Base-by-base conservation (phyloP, 75 land plant species). In the Cryptomeria japonica region DNA sequence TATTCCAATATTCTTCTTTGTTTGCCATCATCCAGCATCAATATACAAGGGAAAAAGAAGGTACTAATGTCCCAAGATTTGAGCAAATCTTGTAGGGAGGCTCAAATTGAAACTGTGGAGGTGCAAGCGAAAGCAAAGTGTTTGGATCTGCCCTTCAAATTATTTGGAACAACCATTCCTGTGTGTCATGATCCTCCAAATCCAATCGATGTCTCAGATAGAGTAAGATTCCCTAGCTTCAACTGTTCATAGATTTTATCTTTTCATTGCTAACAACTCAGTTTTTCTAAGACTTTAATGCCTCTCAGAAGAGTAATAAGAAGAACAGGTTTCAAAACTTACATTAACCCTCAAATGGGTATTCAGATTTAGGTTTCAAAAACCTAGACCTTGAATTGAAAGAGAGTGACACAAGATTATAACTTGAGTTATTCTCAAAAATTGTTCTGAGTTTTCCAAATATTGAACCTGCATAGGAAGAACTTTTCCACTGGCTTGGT, bases 131-230 rank as follows among this genome's bases (percentile, higher is more conserved):
- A 28, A n/a, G n/a, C n/a, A 11, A 82, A 46, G 15, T 82, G 34
- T 82, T n/a, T 82, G 84, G 49, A 82, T 82, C 84, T 44, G 16
- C 84, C 84, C 18, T 82, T 82, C 34, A 82, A 46, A n/a, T 31
- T 82, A 28, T 82, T 82, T 46, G 84, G 84, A 44, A 82, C 84
- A 25, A 82, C 84, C 31, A 82, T 82, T 82, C 32, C 82, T 19
- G 28, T 46, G 10, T 41, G 4, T 34, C 84, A n/a, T 19, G 31
- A 28, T 82, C 84, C 47, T 28, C 32, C 46, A 13, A 4, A 42
- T 31, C 14, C 51, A 46, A n/a, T 13, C 77, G 34, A 12, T 34
- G 77, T 72, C 84, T 80, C 84, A 28, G 84, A 80, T 44, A 80
- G 47, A 39, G 84, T 82, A 82, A 46, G 84, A 42, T 82, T 82